Percentiles rank a stretch among this genome's conserved stretches.
These are phyloP conservation scores for Rostrohypoxylon terebratum DNA, from an alignment of 495 filamentous ascomycete genomes.

Conservation along the genomic window DNA sequence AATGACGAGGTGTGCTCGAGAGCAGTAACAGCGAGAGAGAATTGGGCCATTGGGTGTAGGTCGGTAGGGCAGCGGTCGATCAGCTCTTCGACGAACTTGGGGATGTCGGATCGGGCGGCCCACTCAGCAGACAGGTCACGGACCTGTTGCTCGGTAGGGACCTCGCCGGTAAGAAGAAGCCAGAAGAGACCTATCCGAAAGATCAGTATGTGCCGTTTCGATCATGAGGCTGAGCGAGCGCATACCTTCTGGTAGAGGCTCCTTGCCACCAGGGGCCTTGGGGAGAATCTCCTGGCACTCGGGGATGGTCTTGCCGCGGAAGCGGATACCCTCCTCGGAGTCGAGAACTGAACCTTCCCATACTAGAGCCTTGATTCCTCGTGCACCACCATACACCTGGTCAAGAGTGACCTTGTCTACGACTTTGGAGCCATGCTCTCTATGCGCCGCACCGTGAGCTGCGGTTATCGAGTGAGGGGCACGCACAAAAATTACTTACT, in stretches of 20 bases:
- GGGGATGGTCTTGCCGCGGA: slow-evolving; percentile 97
- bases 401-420: slow-evolving; percentile 98
- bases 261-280: slow-evolving; percentile 93
- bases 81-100: slow-evolving; percentile 97
- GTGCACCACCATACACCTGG: slow-evolving; percentile 98
- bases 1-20: slow-evolving; percentile 98
- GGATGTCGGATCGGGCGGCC: slow-evolving; percentile 95
- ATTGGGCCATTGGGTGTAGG: slow-evolving; percentile 99
- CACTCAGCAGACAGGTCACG: slow-evolving; percentile 97
- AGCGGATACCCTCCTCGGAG: slow-evolving; percentile 98
- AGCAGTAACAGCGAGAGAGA: slow-evolving; percentile 96
- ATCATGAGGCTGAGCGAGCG: slow-evolving; percentile 16
- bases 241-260: slow-evolving; percentile 93
- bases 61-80: slow-evolving; percentile 99
- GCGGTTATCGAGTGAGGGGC: slow-evolving; percentile 2
- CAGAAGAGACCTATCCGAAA: slow-evolving; percentile 89
- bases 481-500: slow-evolving; percentile 67
- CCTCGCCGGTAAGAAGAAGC: slow-evolving; percentile 97
- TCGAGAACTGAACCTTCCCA: slow-evolving; percentile 99
- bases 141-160: slow-evolving; percentile 96
- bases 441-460: slow-evolving; percentile 52
- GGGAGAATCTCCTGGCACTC: slow-evolving; percentile 98
- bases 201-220: slow-evolving; percentile 27
- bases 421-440: slow-evolving; percentile 93
- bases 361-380: slow-evolving; percentile 97